Evolutionary conservation across 2,329 filamentous ascomycete species (phyloP).

Genomic region (Trichoderma koningii): DNA sequence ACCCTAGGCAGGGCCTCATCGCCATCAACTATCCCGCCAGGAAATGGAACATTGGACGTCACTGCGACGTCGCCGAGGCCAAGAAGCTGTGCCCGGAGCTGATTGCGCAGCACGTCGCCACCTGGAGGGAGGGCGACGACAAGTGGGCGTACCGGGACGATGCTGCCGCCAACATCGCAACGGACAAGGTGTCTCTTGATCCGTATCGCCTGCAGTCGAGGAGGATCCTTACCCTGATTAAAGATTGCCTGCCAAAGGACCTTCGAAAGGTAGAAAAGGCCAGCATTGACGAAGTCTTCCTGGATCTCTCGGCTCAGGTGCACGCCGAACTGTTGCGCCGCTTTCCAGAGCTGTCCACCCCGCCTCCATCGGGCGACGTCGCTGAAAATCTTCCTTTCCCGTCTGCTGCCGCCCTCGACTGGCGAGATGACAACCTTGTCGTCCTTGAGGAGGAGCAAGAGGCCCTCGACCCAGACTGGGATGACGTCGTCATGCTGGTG

Average conservation of each 20-base stretch:
- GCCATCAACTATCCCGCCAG: conserved; percentile 95
- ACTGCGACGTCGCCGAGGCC: conserved; percentile 78
- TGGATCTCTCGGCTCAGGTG: conserved; percentile 85
- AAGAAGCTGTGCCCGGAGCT: conserved; percentile 83
- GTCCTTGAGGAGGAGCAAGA: conserved; percentile 77
- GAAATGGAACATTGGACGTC: conserved; percentile 74
- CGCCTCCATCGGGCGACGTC: conserved; percentile 72
- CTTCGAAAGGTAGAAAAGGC: conserved; percentile 86
- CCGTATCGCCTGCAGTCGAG: conserved; percentile 85
- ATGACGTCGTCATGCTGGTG: conserved; percentile 84
- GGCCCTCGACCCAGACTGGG: conserved; percentile 87
- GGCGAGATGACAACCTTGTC: conserved; percentile 79
- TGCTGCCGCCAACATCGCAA: conserved; percentile 74
- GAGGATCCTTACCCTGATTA: conserved; percentile 77
- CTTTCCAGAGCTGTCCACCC: conserved; percentile 68
- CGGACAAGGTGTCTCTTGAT: conserved; percentile 92
- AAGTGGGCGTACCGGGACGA: conserved; percentile 90
- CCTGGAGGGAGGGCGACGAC: conserved; percentile 88
- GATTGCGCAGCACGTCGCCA: conserved; percentile 88
- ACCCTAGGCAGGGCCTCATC: conserved; percentile 78
- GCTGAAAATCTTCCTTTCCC: conserved; percentile 73
- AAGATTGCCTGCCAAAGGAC: conserved; percentile 66
- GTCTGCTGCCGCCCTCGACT: conserved; percentile 69
- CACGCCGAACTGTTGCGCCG: conserved; percentile 72
- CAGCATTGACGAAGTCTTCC: conserved; percentile 91